Base-by-base conservation (phyloP, 1,139 yeast species). In the Taiozyma sp. region DNA sequence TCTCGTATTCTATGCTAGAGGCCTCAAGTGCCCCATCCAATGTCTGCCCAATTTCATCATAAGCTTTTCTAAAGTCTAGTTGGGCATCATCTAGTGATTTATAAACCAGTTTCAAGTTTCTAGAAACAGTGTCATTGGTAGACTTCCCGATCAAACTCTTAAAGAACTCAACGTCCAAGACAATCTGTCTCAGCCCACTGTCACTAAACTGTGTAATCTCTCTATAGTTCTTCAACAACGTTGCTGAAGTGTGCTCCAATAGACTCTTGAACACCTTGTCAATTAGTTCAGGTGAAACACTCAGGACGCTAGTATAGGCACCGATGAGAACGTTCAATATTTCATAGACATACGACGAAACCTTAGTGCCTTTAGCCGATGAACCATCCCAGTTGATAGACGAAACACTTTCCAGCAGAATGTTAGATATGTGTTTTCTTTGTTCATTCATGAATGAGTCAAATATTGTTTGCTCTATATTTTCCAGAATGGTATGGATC, bases 381-480 rank as follows among this genome's bases (percentile, higher is more conserved):
- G 66, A 59, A 6, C 68, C 62, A 4, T 70, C 61, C 86, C 86
- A 80, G 49, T 72, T 69, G 6, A 68, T 63, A n/a, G 70, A 67
- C 5, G 71, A 61, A 24, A 81, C 68, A 9, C 85, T 85, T 2
- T 66, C 65, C 21, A 74, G 68, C 13, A 83, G 62, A 2, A 75
- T 73, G n/a, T 69, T 72, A 8, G 80, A 70, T 7, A 85, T 62
- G 10, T 69, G 62, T 10, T 74, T 65, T 53, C 79, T 76, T 61
- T 81, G 77, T 52, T 76, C 77, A 22, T 76, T 72, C 41, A 77
- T 70, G 57, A 75, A 77, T 44, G 75, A 66, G 41, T 76, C 79
- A 65, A 80, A 77, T 42, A 85, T 68, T 2, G 77, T 76, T 14
- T 68, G 64, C 51, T 81, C 83, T 65, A 80, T 71, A 49, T 74